Conservation (phyloP, 306 rosid genomes). For the Vicia villosa region DNA sequence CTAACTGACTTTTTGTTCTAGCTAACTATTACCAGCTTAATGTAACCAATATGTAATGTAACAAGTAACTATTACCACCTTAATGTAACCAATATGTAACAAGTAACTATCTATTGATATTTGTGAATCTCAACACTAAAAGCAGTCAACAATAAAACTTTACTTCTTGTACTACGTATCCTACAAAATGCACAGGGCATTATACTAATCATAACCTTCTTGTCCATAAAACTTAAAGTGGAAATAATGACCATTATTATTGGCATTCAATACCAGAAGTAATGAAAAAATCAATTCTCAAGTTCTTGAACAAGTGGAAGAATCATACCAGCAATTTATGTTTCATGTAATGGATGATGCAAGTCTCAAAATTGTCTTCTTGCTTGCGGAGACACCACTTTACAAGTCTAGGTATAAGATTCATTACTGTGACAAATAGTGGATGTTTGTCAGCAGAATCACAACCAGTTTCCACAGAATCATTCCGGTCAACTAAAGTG, state of each 20-base stretch:
- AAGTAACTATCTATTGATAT: not conserved
- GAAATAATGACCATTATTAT: slow-evolving; percentile 10
- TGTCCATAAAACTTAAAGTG: slow-evolving; percentile 22
- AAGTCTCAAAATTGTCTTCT: slow-evolving; percentile 40
- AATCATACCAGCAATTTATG: slow-evolving; percentile 83
- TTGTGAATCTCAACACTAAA: slow-evolving; percentile 6
- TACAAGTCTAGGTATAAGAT: slow-evolving; percentile 68
- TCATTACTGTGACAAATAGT: slow-evolving; percentile 42
- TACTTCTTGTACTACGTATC: slow-evolving; percentile 1
- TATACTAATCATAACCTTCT: slow-evolving; percentile 16
- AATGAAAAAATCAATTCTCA: slow-evolving; percentile 16
- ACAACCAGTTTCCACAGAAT: slow-evolving; percentile 48
- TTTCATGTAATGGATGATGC: slow-evolving; percentile 66
- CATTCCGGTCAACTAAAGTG: slow-evolving; percentile 66
- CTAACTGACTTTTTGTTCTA: not conserved
- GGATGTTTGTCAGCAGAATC: slow-evolving; percentile 48
- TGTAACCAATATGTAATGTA: not conserved
- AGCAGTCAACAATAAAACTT: slow-evolving; percentile 2
- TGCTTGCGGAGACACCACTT: slow-evolving; percentile 57
- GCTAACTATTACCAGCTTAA: not conserved
- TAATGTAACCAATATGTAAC: not conserved
- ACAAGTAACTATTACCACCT: not conserved
- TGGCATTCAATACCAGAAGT: slow-evolving; percentile 21
- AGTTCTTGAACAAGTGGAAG: slow-evolving; percentile 34
- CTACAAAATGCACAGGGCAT: not conserved